Percentiles rank a stretch among this genome's conserved stretches.
These are phyloP conservation scores for Umbelopsis sp. DNA, from an alignment of 192 early-diverging fungal species.

Conservation along the genomic window DNA sequence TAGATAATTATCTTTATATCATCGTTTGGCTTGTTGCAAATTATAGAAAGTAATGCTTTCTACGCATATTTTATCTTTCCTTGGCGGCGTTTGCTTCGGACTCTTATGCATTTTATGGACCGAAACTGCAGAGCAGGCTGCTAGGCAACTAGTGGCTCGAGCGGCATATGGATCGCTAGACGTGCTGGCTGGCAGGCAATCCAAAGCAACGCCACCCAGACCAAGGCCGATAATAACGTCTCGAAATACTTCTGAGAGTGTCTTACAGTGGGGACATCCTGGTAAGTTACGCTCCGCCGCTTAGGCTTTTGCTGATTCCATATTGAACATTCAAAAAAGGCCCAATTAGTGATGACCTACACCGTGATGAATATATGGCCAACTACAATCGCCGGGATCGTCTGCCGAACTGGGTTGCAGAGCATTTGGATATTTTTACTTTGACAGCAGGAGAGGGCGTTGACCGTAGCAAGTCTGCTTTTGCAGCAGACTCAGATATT, in stretches of 20 bases:
- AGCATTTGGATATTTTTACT: conserved; percentile 25
- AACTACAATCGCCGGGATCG: conserved; percentile 67
- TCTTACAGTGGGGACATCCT: conserved; percentile 36
- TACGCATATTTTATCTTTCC: not conserved
- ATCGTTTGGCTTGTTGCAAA: too few species aligned
- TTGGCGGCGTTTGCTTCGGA: conserved; percentile 29
- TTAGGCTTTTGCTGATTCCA: not conserved
- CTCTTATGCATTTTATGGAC: not conserved
- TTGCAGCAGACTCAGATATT: conserved; percentile 52
- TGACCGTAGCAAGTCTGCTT: conserved; percentile 47
- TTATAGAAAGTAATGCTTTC: not conserved
- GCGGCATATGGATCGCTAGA: not conserved
- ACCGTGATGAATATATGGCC: conserved; percentile 65
- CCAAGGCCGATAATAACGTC: not conserved
- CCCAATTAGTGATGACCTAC: conserved; percentile 69
- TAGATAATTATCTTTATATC: not conserved
- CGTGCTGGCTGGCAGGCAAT: too few species aligned
- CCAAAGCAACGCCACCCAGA: not conserved
- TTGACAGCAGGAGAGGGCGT: conserved; percentile 27
- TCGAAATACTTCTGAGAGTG: conserved; percentile 7
- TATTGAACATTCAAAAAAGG: conserved; percentile 43
- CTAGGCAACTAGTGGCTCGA: not conserved
- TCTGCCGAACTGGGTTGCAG: conserved; percentile 39
- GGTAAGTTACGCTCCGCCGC: conserved; percentile 21
- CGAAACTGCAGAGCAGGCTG: not conserved